These are phyloP conservation scores for Agaricus blazei DNA, from an alignment of 768 basidiomycete genomes.

Conservation along the genomic window DNA sequence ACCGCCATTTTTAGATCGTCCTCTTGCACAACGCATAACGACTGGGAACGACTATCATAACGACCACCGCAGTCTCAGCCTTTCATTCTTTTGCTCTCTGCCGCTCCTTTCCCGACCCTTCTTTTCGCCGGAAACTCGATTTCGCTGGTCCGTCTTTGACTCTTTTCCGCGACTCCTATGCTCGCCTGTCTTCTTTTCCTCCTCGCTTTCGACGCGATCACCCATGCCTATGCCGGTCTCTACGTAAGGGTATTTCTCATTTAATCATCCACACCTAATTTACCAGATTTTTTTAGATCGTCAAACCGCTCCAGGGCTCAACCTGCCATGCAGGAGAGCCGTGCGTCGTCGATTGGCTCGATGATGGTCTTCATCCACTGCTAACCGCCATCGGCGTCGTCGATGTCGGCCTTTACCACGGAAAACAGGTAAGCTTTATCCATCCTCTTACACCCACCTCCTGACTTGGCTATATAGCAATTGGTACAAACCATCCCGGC, in stretches of 20 bases:
- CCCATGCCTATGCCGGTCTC: constrained; percentile 30
- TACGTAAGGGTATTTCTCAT: constrained; percentile 27
- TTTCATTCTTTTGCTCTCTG: neutral
- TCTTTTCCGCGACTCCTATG: constrained; percentile 2
- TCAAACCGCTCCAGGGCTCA: constrained; percentile 35
- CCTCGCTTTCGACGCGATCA: constrained; percentile 19
- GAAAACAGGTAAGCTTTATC: constrained; percentile 37
- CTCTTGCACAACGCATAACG: constrained; percentile 1
- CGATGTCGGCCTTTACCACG: constrained; percentile 54
- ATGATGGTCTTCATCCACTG: constrained; percentile 52
- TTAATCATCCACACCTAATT: neutral
- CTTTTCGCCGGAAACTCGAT: neutral
- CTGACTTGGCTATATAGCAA: constrained; percentile 27
- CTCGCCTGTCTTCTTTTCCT: constrained; percentile 12
- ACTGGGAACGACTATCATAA: constrained; percentile 7
- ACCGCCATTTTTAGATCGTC: neutral
- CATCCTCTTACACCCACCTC: constrained; percentile 1
- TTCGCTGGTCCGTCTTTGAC: neutral
- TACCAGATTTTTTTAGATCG: constrained; percentile 32
- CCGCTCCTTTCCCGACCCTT: neutral
- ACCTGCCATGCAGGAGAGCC: constrained; percentile 49
- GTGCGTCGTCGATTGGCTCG: constrained; percentile 57
- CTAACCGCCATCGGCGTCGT: constrained; percentile 45
- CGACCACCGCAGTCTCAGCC: constrained; percentile 1
- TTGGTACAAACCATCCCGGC: constrained; percentile 54